Conservation (phyloP, 225 moss, liverwort and hornwort species). For the Thuidium tamariscinum region DNA sequence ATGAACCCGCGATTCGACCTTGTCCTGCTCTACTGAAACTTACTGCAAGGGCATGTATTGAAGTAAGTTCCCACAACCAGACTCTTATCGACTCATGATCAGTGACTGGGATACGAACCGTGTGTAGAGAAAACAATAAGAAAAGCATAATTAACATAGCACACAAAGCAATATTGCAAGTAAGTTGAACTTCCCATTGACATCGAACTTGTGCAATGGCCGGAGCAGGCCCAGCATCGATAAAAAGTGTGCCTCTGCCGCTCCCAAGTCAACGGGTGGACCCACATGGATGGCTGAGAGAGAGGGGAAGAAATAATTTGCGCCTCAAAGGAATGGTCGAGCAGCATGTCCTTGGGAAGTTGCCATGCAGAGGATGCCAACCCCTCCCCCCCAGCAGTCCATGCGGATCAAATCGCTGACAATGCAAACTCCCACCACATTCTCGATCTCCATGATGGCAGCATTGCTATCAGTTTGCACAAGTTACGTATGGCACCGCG, state of each 20-base stretch:
- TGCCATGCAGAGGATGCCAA: neutral
- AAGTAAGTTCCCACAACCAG: neutral
- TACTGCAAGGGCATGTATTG: neutral
- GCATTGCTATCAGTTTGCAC: neutral
- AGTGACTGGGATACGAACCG: too few relatives aligned
- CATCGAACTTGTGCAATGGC: neutral
- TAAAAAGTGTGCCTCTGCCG: rapidly evolving
- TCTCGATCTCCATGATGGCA: neutral
- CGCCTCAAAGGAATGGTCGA: neutral
- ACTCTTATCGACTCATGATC: neutral
- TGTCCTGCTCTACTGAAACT: too few relatives aligned
- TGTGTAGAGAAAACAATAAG: neutral
- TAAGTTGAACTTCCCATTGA: too few relatives aligned
- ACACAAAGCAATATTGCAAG: neutral
- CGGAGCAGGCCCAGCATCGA: neutral
- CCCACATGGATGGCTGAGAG: neutral
- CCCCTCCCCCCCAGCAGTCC: neutral
- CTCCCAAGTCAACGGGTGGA: rapidly evolving
- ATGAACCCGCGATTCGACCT: too few relatives aligned
- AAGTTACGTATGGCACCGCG: neutral
- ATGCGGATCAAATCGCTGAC: neutral
- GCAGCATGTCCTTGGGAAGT: neutral
- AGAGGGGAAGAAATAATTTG: rapidly evolving
- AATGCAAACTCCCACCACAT: neutral
- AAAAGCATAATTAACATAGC: neutral